A percentile compares a stretch with the other conserved stretches of the same genome.
Conservation (phyloP, 1,139 yeast genomes). For the Candida sanyaensis region DNA sequence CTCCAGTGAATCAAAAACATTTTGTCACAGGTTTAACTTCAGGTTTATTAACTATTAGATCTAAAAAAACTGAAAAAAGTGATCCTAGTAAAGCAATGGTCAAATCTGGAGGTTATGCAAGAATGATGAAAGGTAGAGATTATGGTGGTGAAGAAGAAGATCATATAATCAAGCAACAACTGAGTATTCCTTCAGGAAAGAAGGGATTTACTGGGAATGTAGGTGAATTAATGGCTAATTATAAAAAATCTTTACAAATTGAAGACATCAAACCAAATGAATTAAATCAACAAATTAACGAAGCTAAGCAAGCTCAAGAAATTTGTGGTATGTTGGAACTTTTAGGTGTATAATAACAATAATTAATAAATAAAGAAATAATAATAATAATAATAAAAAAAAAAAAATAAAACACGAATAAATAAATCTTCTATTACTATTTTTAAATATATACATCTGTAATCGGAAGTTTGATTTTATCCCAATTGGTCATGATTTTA, state of each 20-base stretch:
- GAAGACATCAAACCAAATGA: slow-evolving; percentile 79
- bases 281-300: slow-evolving; percentile 66
- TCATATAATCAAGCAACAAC: slow-evolving; percentile 43
- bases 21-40: slow-evolving; percentile 92
- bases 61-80: slow-evolving; percentile 62
- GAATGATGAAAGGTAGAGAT: slow-evolving; percentile 90
- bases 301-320: slow-evolving; percentile 85
- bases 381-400: too few relatives aligned
- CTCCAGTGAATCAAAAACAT: slow-evolving; percentile 77
- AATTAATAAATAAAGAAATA: not conserved
- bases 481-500: not conserved
- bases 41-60: slow-evolving; percentile 85
- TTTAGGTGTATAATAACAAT: slow-evolving; percentile 44
- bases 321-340: slow-evolving; percentile 93
- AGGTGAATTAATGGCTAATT: slow-evolving; percentile 82
- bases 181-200: slow-evolving; percentile 21
- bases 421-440: too few relatives aligned
- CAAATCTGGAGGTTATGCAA: slow-evolving; percentile 57
- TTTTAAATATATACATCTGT: not conserved
- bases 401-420: too few relatives aligned
- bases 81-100: slow-evolving; percentile 17
- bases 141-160: slow-evolving; percentile 89
- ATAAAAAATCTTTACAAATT: slow-evolving; percentile 76
- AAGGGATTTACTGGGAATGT: slow-evolving; percentile 72
- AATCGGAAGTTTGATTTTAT: not conserved